Evolutionary conservation across 2,329 filamentous ascomycete genomes (phyloP).

Genomic region (Hypoxylon rubiginosum): DNA sequence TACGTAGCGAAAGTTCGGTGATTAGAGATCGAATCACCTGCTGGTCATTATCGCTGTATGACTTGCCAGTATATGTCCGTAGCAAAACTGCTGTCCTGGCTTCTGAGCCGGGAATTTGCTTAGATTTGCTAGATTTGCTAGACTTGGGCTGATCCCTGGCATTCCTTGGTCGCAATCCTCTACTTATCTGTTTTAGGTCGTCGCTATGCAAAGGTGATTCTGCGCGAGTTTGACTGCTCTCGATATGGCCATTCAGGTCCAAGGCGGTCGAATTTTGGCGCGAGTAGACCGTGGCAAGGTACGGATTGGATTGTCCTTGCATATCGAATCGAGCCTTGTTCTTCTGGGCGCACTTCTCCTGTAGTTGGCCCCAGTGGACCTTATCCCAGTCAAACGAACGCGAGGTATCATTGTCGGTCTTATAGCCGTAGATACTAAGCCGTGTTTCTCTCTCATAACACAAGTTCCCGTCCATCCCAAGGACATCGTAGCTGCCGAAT

Average conservation of each 20-base stretch:
- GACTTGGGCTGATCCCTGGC: constrained; percentile 18
- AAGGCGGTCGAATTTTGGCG: constrained; percentile 41
- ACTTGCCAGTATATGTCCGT: constrained; percentile 79
- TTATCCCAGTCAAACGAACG: constrained; percentile 68
- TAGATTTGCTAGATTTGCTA: constrained; percentile 34
- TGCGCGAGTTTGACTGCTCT: constrained; percentile 28
- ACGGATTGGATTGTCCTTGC: constrained; percentile 59
- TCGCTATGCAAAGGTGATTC: constrained; percentile 34
- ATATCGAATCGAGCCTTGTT: constrained; percentile 75
- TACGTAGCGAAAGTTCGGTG: constrained; percentile 79
- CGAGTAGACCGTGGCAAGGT: constrained; percentile 57
- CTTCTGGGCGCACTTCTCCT: constrained; percentile 72
- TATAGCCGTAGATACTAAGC: constrained; percentile 74
- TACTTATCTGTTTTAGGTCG: constrained; percentile 26
- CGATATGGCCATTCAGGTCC: constrained; percentile 27
- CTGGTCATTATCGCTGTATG: constrained; percentile 83
- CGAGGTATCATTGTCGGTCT: constrained; percentile 62
- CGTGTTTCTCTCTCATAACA: constrained; percentile 79
- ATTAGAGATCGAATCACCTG: constrained; percentile 84
- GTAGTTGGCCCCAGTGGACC: constrained; percentile 79
- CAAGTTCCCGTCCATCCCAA: constrained; percentile 72
- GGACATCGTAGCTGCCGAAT: constrained; percentile 72
- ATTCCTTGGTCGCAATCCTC: constrained; percentile 16
- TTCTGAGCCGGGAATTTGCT: constrained; percentile 52
- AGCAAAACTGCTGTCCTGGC: constrained; percentile 80